Conservation (phyloP, 257 asterid genomes). For the Datura wrightii region DNA sequence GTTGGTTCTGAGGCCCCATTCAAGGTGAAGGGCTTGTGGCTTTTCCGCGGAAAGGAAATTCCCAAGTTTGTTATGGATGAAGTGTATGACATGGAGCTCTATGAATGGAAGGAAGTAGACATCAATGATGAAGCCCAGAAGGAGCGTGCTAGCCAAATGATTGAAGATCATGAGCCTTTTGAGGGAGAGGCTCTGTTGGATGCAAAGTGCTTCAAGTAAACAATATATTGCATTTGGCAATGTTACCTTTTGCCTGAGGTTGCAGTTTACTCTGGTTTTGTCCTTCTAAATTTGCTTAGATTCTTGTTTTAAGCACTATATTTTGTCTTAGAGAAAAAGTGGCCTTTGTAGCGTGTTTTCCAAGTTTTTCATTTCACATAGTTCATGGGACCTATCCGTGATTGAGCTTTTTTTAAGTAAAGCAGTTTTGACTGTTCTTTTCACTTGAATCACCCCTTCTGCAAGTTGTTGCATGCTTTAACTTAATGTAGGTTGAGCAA, state of each 20-base stretch:
- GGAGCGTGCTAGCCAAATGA: slow-evolving; percentile 91
- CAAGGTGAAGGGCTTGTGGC: slow-evolving; percentile 96
- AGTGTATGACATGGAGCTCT: slow-evolving; percentile 91
- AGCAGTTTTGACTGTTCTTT: neutral
- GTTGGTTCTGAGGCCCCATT: slow-evolving; percentile 79
- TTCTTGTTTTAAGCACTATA: slow-evolving; percentile 14
- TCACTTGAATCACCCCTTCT: neutral
- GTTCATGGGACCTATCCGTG: neutral
- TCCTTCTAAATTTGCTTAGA: slow-evolving; percentile 23
- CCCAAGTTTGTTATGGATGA: slow-evolving; percentile 82
- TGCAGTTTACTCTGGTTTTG: slow-evolving; percentile 21
- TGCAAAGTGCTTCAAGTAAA: slow-evolving; percentile 93
- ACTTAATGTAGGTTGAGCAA: neutral
- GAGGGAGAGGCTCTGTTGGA: slow-evolving; percentile 87
- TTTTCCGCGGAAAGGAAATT: slow-evolving; percentile 81
- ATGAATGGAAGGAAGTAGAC: slow-evolving; percentile 84
- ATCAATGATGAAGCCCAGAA: slow-evolving; percentile 84
- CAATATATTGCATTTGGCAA: neutral
- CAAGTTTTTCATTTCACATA: neutral
- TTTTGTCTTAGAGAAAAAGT: slow-evolving; percentile 6
- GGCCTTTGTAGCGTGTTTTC: neutral
- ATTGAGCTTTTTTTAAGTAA: neutral
- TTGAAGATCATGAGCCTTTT: slow-evolving; percentile 89
- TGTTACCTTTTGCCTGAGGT: neutral
- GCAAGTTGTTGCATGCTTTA: neutral